Percentiles rank a stretch among this genome's conserved stretches.
Conservation (phyloP, 176 grass and related monocot species). For the Bonia amplexicaulis region DNA sequence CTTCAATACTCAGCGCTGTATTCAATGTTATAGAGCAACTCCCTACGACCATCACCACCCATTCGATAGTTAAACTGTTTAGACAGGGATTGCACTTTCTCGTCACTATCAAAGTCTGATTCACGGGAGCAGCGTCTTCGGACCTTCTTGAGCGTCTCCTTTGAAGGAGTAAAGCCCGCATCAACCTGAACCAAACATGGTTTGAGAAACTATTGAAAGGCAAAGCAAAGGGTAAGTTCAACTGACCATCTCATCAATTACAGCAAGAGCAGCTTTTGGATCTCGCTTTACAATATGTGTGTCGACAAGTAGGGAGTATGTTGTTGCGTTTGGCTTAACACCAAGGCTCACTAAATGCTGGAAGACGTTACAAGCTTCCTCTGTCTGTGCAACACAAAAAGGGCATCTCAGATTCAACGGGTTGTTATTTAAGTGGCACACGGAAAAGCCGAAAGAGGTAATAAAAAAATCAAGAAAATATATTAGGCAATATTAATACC, state of each 20-base stretch:
- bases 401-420: conserved; percentile 1
- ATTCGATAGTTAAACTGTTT: conserved; percentile 65
- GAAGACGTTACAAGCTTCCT: conserved; percentile 78
- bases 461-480: conserved; percentile 7
- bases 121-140: conserved; percentile 84
- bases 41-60: conserved; percentile 66
- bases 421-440: background rate
- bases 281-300: conserved; percentile 72
- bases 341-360: conserved; percentile 74
- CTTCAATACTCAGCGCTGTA: conserved; percentile 60
- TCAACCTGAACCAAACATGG: conserved; percentile 53
- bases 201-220: conserved; percentile 2
- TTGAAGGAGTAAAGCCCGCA: conserved; percentile 72
- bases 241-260: conserved; percentile 66
- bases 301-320: conserved; percentile 75
- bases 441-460: conserved; percentile 1
- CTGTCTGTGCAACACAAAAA: conserved; percentile 50
- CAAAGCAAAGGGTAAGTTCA: background rate
- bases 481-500: conserved; percentile 33
- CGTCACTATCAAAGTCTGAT: conserved; percentile 64
- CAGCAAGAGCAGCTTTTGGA: conserved; percentile 61
- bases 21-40: conserved; percentile 69
- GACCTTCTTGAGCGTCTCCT: conserved; percentile 74
- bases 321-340: conserved; percentile 79
- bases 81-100: conserved; percentile 59